Conservation (phyloP, 768 basidiomycete genomes). For the Hydnomerulius pinastri region DNA sequence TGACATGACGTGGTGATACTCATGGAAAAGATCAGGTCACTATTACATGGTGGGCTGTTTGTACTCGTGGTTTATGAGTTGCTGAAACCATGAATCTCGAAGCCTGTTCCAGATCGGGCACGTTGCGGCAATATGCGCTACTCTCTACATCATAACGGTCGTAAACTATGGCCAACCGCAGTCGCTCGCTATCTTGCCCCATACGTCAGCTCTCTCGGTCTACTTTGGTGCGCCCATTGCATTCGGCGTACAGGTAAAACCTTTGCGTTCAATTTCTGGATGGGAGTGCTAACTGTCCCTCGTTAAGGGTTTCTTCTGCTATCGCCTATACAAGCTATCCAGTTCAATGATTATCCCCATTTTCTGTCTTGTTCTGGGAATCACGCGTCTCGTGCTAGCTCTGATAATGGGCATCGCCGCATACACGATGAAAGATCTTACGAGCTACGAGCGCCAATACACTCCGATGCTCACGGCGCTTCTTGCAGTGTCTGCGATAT, state of each 20-base stretch:
- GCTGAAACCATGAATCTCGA: neutral
- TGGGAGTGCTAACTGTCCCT: neutral
- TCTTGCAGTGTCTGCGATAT: neutral
- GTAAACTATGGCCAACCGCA: neutral
- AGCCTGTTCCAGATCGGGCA: neutral
- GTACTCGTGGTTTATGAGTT: no score
- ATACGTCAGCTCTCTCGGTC: neutral
- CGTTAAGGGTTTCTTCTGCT: neutral
- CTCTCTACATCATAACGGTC: neutral
- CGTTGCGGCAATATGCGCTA: neutral
- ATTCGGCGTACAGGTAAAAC: neutral
- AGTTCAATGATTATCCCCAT: neutral
- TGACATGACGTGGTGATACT: no score
- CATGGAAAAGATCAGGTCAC: no score
- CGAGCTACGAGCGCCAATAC: neutral
- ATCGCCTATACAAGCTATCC: conserved; percentile 3
- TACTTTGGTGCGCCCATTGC: neutral
- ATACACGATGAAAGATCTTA: neutral
- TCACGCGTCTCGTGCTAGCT: neutral
- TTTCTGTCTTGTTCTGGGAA: neutral
- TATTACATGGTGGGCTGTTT: no score
- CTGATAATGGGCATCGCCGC: neutral
- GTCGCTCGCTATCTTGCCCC: neutral
- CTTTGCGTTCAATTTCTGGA: neutral
- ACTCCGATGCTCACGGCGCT: neutral